Percentiles rank a stretch among this genome's conserved stretches.
These are phyloP conservation scores for Ochetophila trinervis DNA, from an alignment of 306 rosid genomes.

Conservation along the genomic window DNA sequence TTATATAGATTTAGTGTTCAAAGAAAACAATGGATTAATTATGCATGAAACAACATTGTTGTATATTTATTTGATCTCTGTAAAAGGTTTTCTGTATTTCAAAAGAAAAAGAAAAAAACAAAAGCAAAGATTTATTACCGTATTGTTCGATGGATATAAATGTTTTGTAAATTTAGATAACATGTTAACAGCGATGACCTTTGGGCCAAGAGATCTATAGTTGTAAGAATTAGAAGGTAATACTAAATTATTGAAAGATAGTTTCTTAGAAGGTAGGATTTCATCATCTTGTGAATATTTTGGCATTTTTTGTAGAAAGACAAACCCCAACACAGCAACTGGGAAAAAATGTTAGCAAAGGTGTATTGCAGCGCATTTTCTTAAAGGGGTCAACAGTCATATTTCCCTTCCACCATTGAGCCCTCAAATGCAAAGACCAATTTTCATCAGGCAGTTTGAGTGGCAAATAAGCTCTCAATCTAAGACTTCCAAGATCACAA, in stretches of 20 bases:
- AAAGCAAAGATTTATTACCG: background rate
- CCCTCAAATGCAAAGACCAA: background rate
- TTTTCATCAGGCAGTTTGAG: background rate
- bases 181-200: background rate
- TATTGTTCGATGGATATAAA: background rate
- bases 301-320: no score
- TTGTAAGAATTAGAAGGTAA: background rate
- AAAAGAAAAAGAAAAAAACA: background rate
- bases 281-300: no score
- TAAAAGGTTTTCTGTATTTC: background rate
- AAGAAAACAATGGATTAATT: background rate
- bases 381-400: background rate
- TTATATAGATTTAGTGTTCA: background rate
- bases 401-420: background rate
- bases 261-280: background rate
- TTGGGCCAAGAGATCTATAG: background rate
- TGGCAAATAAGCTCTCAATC: background rate
- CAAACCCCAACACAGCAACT: no score
- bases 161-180: background rate
- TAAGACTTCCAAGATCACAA: background rate
- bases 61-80: conserved; percentile 1
- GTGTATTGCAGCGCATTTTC: background rate
- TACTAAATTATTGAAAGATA: background rate
- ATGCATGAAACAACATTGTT: background rate
- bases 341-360: no score